Evolutionary conservation across 495 filamentous ascomycete genomes (phyloP).

Genomic region (Neurospora pannonica): DNA sequence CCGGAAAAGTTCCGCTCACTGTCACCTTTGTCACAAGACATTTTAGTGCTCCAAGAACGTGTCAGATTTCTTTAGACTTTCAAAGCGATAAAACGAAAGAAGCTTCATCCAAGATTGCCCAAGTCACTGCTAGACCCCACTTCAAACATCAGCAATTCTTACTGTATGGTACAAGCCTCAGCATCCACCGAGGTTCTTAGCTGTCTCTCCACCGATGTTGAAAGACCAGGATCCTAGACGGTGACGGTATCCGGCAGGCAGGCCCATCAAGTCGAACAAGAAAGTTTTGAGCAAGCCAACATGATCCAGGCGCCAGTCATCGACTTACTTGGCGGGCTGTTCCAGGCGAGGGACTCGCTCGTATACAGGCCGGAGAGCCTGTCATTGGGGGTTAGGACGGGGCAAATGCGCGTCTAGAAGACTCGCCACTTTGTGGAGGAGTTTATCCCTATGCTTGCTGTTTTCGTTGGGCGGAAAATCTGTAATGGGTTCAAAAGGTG

Average conservation of each 20-base stretch:
- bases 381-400: not conserved
- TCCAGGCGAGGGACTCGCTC: not conserved
- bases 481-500: not conserved
- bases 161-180: slow-evolving; percentile 3
- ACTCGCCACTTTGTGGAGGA: not conserved
- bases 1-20: slow-evolving; percentile 15
- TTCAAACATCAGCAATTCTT: not conserved
- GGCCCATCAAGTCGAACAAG: not conserved
- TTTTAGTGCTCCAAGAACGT: not conserved
- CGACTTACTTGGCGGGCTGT: not conserved
- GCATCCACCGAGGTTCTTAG: not conserved
- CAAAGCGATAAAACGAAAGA: slow-evolving; percentile 17
- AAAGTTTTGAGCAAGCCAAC: not conserved
- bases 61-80: not conserved
- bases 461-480: not conserved
- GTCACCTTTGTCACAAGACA: slow-evolving; percentile 4
- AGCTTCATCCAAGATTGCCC: slow-evolving; percentile 10
- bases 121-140: slow-evolving; percentile 11
- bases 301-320: not conserved
- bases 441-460: not conserved
- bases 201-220: not conserved
- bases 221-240: not conserved
- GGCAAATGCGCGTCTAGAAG: not conserved
- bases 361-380: not conserved
- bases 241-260: not conserved